phyloP scores from a whole-genome alignment of 75 land plant species.

The Sequoia sempervirens region DNA sequence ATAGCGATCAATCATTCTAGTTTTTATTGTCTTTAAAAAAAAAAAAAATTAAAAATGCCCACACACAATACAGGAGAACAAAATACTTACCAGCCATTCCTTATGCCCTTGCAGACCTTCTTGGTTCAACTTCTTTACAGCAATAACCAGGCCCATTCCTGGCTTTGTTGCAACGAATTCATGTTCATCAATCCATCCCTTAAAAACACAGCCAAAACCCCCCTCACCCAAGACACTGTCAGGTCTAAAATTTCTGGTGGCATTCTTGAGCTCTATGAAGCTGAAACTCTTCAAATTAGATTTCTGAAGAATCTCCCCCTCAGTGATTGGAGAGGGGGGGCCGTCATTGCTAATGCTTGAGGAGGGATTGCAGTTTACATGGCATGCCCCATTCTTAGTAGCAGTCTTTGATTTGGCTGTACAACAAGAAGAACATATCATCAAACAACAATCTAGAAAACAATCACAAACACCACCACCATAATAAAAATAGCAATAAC shows the following conservation, averaged over 20 bases:
- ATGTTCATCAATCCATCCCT: constrained; percentile 33
- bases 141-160: constrained; percentile 31
- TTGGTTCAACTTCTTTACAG: constrained; percentile 41
- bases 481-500: neutral
- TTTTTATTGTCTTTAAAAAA: too few species aligned
- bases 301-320: constrained; percentile 26
- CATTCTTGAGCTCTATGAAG: constrained; percentile 30
- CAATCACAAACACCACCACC: neutral
- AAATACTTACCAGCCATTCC: constrained; percentile 40
- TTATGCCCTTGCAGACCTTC: constrained; percentile 38
- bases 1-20: neutral
- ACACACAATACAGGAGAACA: neutral
- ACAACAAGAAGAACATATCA: neutral
- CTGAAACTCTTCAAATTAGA: constrained; percentile 28
- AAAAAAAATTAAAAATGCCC: neutral
- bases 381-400: neutral
- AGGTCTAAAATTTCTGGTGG: constrained; percentile 38
- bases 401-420: constrained; percentile 1
- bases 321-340: constrained; percentile 15
- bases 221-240: constrained; percentile 35
- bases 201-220: constrained; percentile 32
- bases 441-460: neutral
- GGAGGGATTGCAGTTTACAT: neutral
- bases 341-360: constrained; percentile 8
- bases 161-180: constrained; percentile 22